Base-by-base conservation (phyloP, 306 rosid species). In the Styphnolobium japonicum region DNA sequence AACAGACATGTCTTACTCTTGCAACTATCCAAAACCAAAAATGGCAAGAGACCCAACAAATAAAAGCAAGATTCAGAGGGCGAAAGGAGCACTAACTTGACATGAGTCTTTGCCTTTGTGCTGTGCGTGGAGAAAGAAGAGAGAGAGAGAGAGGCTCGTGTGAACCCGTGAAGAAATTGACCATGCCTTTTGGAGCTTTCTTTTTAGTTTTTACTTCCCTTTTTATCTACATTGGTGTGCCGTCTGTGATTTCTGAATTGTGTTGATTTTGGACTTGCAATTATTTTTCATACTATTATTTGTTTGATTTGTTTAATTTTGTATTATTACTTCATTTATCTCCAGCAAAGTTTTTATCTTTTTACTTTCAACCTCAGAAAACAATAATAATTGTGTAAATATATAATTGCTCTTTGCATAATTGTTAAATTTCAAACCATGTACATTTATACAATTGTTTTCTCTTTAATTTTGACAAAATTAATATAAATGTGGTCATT, bases 111-210 rank as follows among this genome's bases (percentile, higher is more conserved):
- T n/a, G n/a, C n/a, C n/a, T n/a, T n/a, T n/a, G n/a, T n/a, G n/a
- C n/a, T n/a, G n/a, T n/a, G n/a, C n/a, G n/a, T n/a, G 29, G 8
- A n/a, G 34, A 55, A 12, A n/a, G 3, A 39, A 18, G 23, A 49
- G 19, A 19, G 69, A 22, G 5, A 22, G 8, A 37, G 58, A 42
- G 8, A 45, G 51, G 73, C 68, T 75, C 6, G 51, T 75, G 53
- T 83, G 79, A 69, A 79, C 91, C 85, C 94, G 94, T 90, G 93
- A 84, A 10, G 25, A 51, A 42, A 65, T 65, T 60, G 14, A 79
- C 68, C 62, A n/a, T n/a, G n/a, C n/a, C 71, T 80, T 49, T 39
- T 7, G 15, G 21, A n/a, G 29, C 57, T n/a, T 4, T 80, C 69
- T 70, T 46, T 29, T 12, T 45, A 29, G 64, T 70, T 46, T 29